Evolutionary conservation across 345 rosid species (phyloP).

Genomic region (Eutrema yunnanense): DNA sequence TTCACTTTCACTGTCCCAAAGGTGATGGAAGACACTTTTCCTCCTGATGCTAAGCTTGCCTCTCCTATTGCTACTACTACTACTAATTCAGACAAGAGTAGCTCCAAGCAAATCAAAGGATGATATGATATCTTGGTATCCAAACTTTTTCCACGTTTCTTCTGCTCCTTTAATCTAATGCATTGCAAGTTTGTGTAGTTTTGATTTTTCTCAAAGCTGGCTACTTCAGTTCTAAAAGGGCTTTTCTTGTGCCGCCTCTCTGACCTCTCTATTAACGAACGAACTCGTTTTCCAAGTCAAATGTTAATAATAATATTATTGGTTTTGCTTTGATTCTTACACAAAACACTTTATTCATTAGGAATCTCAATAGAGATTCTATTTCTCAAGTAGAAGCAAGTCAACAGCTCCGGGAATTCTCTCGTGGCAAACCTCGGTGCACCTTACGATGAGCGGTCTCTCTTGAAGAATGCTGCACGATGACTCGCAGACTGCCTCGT

Average conservation of each 20-base stretch:
- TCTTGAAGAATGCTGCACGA: conserved; percentile 11
- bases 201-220: background rate
- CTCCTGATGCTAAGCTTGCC: conserved; percentile 30
- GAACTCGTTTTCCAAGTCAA: background rate
- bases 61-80: background rate
- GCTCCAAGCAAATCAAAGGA: background rate
- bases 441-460: conserved; percentile 2
- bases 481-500: conserved; percentile 15
- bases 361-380: background rate
- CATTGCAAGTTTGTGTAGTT: background rate
- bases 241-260: background rate
- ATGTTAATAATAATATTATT: conserved; percentile 9
- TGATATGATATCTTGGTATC: background rate
- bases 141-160: background rate
- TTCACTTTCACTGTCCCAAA: conserved; percentile 61
- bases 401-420: background rate
- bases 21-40: conserved; percentile 78
- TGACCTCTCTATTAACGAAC: background rate
- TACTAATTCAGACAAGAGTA: background rate
- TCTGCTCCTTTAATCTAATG: background rate
- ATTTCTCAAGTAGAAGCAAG: background rate
- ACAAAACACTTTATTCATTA: background rate
- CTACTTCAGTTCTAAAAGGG: background rate
- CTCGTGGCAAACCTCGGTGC: conserved; percentile 16
- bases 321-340: background rate